Conservation (phyloP, 2,329 filamentous ascomycete genomes). For the Setomelanomma holmii region DNA sequence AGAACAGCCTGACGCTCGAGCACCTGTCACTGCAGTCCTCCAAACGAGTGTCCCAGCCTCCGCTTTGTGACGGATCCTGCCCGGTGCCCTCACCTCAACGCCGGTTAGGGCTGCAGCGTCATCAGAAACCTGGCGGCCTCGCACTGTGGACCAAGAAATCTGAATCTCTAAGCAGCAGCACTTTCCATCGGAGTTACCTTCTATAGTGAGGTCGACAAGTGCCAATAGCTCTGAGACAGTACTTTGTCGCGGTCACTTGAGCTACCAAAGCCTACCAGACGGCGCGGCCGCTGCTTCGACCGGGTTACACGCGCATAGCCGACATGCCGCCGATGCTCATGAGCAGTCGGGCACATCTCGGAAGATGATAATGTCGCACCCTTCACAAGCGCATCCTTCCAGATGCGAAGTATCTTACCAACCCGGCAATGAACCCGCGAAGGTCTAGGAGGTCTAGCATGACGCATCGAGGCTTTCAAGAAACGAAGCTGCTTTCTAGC, state of each 20-base stretch:
- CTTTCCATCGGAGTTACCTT: no score
- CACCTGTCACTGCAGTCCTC: not conserved
- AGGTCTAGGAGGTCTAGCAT: no score
- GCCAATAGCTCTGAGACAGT: no score
- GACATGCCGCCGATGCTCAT: not conserved
- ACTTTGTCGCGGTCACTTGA: no score
- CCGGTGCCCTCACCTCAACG: constrained; percentile 5
- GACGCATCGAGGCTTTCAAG: no score
- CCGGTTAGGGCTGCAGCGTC: constrained; percentile 6
- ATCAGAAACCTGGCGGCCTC: not conserved
- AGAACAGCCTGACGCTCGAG: not conserved
- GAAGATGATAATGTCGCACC: not conserved
- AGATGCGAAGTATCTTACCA: not conserved
- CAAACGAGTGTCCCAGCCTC: constrained; percentile 1
- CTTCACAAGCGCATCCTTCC: not conserved
- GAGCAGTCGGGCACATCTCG: not conserved
- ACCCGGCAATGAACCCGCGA: no score
- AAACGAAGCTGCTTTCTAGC: no score
- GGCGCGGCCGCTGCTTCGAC: not conserved
- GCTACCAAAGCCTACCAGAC: no score
- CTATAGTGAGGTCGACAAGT: no score
- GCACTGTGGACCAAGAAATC: not conserved
- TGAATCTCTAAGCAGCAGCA: no score
- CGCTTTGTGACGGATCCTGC: constrained; percentile 1
- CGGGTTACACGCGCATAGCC: not conserved